phyloP scores from a whole-genome alignment of 1,139 yeast genomes.

The Saccharomyces hybrid region DNA sequence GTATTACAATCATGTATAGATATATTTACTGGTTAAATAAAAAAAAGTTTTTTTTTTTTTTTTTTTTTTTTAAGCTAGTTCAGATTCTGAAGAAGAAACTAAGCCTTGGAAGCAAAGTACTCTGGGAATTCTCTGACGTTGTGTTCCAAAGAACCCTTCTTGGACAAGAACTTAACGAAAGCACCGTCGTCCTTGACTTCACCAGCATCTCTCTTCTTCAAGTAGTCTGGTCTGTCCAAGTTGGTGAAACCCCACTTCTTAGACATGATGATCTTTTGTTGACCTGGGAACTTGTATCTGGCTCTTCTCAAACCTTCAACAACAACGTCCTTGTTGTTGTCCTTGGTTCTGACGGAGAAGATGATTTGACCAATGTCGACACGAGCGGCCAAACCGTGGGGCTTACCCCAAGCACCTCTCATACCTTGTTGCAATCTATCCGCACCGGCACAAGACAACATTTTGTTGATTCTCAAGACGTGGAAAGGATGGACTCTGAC shows the following conservation, averaged over 20 bases:
- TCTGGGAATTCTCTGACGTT: conserved; percentile 96
- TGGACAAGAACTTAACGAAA: conserved; percentile 95
- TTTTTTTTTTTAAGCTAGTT: background rate
- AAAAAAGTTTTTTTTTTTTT: background rate
- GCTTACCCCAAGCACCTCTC: conserved; percentile 99
- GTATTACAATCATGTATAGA: background rate
- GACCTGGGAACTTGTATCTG: conserved; percentile 99
- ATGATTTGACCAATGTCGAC: conserved; percentile 97
- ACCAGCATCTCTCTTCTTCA: conserved; percentile 89
- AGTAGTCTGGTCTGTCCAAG: conserved; percentile 95
- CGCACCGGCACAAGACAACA: conserved; percentile 99
- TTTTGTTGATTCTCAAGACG: conserved; percentile 99
- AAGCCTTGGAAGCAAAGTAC: conserved; percentile 48
- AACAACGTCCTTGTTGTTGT: conserved; percentile 93
- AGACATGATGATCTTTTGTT: conserved; percentile 96
- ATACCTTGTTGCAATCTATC: conserved; percentile 99
- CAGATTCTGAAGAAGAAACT: conserved; percentile 14
- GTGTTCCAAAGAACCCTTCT: conserved; percentile 89
- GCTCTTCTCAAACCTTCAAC: conserved; percentile 99
- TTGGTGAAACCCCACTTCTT: conserved; percentile 99
- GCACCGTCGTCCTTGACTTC: conserved; percentile 99
- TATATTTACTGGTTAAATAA: background rate
- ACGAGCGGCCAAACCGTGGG: conserved; percentile 99
- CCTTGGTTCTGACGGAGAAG: conserved; percentile 98
- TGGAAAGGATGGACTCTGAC: conserved; percentile 99